Percentiles rank a stretch among this genome's conserved stretches.
Evolutionary conservation across 495 filamentous ascomycete species (phyloP).

Genomic region (Xylaria venustula): DNA sequence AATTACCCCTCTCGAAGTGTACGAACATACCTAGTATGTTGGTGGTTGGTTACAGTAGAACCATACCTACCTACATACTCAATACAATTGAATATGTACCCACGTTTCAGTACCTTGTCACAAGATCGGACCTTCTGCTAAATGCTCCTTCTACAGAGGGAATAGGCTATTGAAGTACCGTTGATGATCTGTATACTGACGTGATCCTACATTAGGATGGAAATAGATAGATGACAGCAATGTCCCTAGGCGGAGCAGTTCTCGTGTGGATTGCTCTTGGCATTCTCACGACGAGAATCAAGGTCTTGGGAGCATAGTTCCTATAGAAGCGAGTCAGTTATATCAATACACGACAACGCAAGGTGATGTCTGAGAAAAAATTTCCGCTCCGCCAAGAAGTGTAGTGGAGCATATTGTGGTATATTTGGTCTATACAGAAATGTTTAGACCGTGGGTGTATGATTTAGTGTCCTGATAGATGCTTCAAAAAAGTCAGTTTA

Average conservation of each 20-base stretch:
- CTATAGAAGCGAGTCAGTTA: background rate
- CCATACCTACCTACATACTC: too few relatives aligned
- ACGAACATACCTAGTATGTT: too few relatives aligned
- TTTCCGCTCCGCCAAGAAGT: too few relatives aligned
- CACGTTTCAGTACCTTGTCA: background rate
- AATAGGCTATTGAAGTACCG: background rate
- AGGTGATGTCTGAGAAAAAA: background rate
- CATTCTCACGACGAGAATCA: background rate
- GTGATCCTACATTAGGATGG: conserved; percentile 1
- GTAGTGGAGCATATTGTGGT: too few relatives aligned
- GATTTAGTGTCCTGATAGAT: too few relatives aligned
- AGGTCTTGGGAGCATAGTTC: background rate
- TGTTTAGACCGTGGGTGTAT: too few relatives aligned
- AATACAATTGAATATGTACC: too few relatives aligned
- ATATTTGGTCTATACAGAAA: too few relatives aligned
- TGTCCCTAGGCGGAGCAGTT: background rate
- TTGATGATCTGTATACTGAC: conserved; percentile 7
- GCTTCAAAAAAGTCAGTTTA: too few relatives aligned
- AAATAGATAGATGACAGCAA: background rate
- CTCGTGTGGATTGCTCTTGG: background rate
- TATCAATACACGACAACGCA: background rate
- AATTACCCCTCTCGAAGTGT: too few relatives aligned
- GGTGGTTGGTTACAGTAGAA: too few relatives aligned
- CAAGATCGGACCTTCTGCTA: background rate
- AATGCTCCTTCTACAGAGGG: background rate